Evolutionary conservation across 2,329 filamentous ascomycete genomes (phyloP).

Genomic region (Diplocarpon mali): DNA sequence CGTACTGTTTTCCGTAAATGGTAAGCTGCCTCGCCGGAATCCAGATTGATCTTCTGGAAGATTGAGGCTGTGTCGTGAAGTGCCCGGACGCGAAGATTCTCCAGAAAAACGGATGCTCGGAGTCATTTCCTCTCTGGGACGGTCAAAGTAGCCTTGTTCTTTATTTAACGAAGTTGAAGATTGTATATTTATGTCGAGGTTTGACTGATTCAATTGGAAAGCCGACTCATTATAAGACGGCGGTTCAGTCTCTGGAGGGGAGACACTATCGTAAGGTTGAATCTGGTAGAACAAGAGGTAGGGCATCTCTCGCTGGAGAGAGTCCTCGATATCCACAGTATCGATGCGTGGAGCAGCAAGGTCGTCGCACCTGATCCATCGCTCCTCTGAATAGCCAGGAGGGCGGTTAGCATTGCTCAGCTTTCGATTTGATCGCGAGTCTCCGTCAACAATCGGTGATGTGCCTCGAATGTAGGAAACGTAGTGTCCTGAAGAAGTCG

Average conservation of each 20-base stretch:
- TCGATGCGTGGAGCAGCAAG: slow-evolving; percentile 59
- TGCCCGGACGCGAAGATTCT: slow-evolving; percentile 35
- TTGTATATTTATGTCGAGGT: too few species aligned
- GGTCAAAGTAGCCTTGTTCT: slow-evolving; percentile 34
- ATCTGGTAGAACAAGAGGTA: slow-evolving; percentile 96
- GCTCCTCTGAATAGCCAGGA: slow-evolving; percentile 57
- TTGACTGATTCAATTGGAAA: neutral
- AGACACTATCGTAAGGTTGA: slow-evolving; percentile 57
- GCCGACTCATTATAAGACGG: slow-evolving; percentile 45
- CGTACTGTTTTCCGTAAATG: slow-evolving; percentile 34
- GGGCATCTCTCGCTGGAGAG: slow-evolving; percentile 76
- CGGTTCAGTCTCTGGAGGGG: slow-evolving; percentile 31
- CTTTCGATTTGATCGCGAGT: slow-evolving; percentile 40
- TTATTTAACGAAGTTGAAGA: neutral
- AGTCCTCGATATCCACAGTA: slow-evolving; percentile 65
- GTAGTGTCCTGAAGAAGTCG: slow-evolving; percentile 84
- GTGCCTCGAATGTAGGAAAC: slow-evolving; percentile 72
- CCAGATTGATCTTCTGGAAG: slow-evolving; percentile 33
- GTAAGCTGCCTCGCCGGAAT: slow-evolving; percentile 38
- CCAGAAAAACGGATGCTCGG: slow-evolving; percentile 42
- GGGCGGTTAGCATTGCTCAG: slow-evolving; percentile 34
- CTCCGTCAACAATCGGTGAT: slow-evolving; percentile 48
- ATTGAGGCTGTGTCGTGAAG: slow-evolving; percentile 36
- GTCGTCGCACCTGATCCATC: slow-evolving; percentile 92
- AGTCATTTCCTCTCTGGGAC: slow-evolving; percentile 30